Conservation (phyloP, 352 stramenopile species). For the Pythium angustatum region DNA sequence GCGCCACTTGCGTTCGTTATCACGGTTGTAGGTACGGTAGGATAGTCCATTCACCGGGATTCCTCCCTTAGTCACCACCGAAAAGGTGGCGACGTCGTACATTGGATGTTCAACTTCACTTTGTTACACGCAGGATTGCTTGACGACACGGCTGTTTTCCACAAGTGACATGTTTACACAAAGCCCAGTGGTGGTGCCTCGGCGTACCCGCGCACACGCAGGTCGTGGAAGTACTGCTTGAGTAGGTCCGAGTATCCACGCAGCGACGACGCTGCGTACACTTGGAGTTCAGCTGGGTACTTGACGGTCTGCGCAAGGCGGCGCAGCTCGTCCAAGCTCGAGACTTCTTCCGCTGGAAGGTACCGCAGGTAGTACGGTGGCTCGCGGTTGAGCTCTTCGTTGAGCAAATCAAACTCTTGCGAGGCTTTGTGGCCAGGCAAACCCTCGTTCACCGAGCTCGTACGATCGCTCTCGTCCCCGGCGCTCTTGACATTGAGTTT, state of each 20-base stretch:
- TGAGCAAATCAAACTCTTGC: slow-evolving; percentile 57
- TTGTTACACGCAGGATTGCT: not conserved
- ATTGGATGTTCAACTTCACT: not conserved
- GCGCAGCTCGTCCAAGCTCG: slow-evolving; percentile 58
- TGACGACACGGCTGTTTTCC: not conserved
- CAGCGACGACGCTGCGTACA: slow-evolving; percentile 65
- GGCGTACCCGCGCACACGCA: slow-evolving; percentile 45
- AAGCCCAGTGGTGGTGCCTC: slow-evolving; percentile 58
- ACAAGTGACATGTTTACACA: slow-evolving; percentile 9
- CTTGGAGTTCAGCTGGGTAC: slow-evolving; percentile 54
- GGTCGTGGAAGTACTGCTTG: slow-evolving; percentile 65
- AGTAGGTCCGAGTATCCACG: slow-evolving; percentile 62
- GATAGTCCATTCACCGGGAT: no score
- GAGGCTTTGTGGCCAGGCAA: slow-evolving; percentile 55
- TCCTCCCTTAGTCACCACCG: no score
- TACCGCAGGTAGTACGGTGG: slow-evolving; percentile 77
- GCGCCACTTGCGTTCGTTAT: no score
- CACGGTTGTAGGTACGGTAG: no score
- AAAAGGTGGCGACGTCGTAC: no score
- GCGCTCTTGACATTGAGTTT: slow-evolving; percentile 47
- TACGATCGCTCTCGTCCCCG: slow-evolving; percentile 33
- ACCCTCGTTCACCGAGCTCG: slow-evolving; percentile 47
- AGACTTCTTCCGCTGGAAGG: slow-evolving; percentile 61
- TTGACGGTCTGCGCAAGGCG: slow-evolving; percentile 53
- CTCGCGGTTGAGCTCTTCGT: slow-evolving; percentile 57